A percentile compares a stretch with the other conserved stretches of the same genome.
phyloP scores from a whole-genome alignment of 2,329 filamentous ascomycete species.

The Apiospora malaysiana region DNA sequence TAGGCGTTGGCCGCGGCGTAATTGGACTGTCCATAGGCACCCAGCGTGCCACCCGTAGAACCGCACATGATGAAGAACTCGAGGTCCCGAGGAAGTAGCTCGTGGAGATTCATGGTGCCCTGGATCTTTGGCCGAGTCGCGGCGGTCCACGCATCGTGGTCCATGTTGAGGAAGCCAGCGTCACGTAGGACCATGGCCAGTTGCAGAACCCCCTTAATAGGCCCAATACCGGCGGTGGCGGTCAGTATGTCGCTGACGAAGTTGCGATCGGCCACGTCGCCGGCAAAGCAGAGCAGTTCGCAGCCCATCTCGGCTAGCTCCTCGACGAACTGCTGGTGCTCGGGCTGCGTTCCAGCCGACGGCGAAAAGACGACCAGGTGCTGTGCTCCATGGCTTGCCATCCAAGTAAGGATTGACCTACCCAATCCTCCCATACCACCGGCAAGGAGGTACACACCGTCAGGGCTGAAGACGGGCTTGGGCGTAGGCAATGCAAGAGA shows the following conservation, averaged over 20 bases:
- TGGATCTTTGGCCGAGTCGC: background rate
- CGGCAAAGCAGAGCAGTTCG: background rate
- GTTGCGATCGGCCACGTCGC: background rate
- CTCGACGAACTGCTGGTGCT: background rate
- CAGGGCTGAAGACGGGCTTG: background rate
- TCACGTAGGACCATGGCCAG: background rate
- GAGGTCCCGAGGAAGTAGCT: background rate
- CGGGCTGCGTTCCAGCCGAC: background rate
- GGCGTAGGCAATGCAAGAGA: no score
- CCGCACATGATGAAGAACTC: slow-evolving; percentile 16
- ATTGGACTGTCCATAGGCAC: background rate
- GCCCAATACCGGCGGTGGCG: no score
- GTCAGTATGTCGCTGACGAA: background rate
- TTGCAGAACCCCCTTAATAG: no score
- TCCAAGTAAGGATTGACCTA: background rate
- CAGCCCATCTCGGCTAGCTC: slow-evolving; percentile 6
- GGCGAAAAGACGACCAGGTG: background rate
- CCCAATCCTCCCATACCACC: slow-evolving; percentile 6
- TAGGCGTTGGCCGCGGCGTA: slow-evolving; percentile 5
- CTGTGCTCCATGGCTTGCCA: background rate
- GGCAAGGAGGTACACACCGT: background rate
- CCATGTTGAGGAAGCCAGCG: background rate
- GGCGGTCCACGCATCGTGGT: no score
- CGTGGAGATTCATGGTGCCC: slow-evolving; percentile 16
- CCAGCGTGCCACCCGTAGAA: background rate